Evolutionary conservation across 106 monocot genomes (phyloP).

Genomic region (Apostasia ramifera): DNA sequence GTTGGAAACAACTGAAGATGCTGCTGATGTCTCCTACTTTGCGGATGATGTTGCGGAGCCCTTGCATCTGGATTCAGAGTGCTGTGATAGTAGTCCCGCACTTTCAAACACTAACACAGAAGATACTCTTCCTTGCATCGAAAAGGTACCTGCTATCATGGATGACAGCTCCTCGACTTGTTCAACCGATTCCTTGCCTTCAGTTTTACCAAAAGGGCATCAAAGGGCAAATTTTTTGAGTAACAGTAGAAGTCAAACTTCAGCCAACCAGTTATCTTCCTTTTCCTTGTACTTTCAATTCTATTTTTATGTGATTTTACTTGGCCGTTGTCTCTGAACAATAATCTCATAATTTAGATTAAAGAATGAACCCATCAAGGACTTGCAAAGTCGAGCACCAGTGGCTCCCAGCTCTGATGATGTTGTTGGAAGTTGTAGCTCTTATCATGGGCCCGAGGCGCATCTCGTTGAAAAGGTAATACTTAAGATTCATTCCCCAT

Average conservation of each 20-base stretch:
- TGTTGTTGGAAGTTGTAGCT: slow-evolving; percentile 11
- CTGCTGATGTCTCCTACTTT: slow-evolving; percentile 55
- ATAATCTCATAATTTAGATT: slow-evolving; percentile 31
- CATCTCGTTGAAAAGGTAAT: slow-evolving; percentile 26
- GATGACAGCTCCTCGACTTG: slow-evolving; percentile 93
- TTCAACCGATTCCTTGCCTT: slow-evolving; percentile 72
- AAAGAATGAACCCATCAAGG: slow-evolving; percentile 34
- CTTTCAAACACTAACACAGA: slow-evolving; percentile 66
- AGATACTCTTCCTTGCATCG: slow-evolving; percentile 30
- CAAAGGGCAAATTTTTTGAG: slow-evolving; percentile 30
- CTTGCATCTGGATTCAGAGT: slow-evolving; percentile 51
- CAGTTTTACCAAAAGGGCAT: slow-evolving; percentile 40
- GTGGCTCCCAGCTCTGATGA: slow-evolving; percentile 17
- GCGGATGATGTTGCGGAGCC: slow-evolving; percentile 47
- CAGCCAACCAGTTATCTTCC: slow-evolving; percentile 39
- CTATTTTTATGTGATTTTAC: not conserved
- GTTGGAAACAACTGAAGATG: slow-evolving; percentile 27
- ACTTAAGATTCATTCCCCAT: not conserved
- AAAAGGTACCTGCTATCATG: slow-evolving; percentile 34
- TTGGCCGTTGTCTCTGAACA: not conserved
- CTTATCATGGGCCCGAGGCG: slow-evolving; percentile 21
- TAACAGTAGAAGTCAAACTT: slow-evolving; percentile 20
- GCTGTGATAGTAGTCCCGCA: slow-evolving; percentile 27
- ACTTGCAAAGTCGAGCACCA: slow-evolving; percentile 10
- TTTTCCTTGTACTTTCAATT: not conserved